Conservation (phyloP, 2,329 filamentous ascomycete genomes). For the Chalara sp. region DNA sequence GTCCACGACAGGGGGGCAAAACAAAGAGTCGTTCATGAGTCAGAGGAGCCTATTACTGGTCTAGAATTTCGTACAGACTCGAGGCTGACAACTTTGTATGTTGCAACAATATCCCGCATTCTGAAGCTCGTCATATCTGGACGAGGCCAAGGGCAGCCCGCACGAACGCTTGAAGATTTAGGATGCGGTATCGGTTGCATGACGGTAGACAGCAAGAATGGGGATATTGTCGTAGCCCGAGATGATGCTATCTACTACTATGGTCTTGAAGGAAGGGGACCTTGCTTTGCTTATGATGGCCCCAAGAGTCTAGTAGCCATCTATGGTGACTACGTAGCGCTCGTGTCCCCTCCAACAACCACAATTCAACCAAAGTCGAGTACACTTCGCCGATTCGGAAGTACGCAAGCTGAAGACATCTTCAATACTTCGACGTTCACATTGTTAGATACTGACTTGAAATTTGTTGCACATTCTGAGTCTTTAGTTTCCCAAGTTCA, state of each 20-base stretch:
- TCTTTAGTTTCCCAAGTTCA: conserved; percentile 75
- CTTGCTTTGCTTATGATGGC: conserved; percentile 86
- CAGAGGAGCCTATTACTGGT: conserved; percentile 91
- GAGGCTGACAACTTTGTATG: conserved; percentile 71
- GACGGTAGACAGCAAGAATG: conserved; percentile 72
- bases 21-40: conserved; percentile 92
- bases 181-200: conserved; percentile 95
- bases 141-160: conserved; percentile 81
- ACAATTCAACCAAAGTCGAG: conserved; percentile 45
- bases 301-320: conserved; percentile 76
- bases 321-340: conserved; percentile 78
- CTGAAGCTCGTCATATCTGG: conserved; percentile 82
- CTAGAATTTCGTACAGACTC: conserved; percentile 64
- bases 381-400: conserved; percentile 66
- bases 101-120: conserved; percentile 84
- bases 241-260: conserved; percentile 97
- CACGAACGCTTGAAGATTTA: conserved; percentile 79
- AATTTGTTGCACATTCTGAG: conserved; percentile 85
- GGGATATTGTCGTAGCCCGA: conserved; percentile 83
- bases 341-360: conserved; percentile 66
- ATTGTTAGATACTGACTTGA: conserved; percentile 83
- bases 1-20: conserved; percentile 92
- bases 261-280: conserved; percentile 73
- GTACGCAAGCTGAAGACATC: conserved; percentile 64
- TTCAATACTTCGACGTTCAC: conserved; percentile 87